A percentile compares a stretch with the other conserved stretches of the same genome.
These are phyloP conservation scores for Fusarium verticillioides DNA, from an alignment of 2,329 filamentous ascomycete genomes.

Conservation along the genomic window DNA sequence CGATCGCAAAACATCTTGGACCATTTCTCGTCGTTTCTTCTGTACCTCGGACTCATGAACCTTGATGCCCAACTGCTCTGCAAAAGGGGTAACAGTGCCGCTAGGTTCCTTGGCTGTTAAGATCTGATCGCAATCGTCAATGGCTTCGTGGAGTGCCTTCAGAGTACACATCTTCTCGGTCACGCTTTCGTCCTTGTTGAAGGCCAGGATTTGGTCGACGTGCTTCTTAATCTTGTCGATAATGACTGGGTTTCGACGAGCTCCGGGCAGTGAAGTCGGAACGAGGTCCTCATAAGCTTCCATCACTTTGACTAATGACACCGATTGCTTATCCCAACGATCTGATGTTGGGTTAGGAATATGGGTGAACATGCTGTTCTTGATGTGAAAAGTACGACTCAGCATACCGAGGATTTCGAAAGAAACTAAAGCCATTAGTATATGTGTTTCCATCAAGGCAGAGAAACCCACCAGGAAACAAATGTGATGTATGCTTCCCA, in stretches of 20 bases:
- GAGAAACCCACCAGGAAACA: slow-evolving; percentile 59
- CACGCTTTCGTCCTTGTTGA: slow-evolving; percentile 37
- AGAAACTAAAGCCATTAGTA: slow-evolving; percentile 54
- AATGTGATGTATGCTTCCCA: slow-evolving; percentile 55
- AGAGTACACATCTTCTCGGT: slow-evolving; percentile 50
- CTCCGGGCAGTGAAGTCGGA: slow-evolving; percentile 24
- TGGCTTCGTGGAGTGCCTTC: slow-evolving; percentile 53
- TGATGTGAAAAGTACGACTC: slow-evolving; percentile 60
- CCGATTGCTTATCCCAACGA: slow-evolving; percentile 63
- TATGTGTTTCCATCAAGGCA: background rate
- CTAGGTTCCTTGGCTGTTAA: slow-evolving; percentile 49
- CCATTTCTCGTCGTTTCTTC: slow-evolving; percentile 48
- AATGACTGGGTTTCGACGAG: slow-evolving; percentile 39
- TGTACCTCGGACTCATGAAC: slow-evolving; percentile 35
- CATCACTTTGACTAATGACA: slow-evolving; percentile 57
- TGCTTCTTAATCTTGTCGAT: slow-evolving; percentile 43
- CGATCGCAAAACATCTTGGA: slow-evolving; percentile 59
- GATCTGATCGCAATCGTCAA: slow-evolving; percentile 57
- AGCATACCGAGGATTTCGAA: slow-evolving; percentile 71
- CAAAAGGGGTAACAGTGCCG: slow-evolving; percentile 11
- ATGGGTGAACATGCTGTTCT: slow-evolving; percentile 61
- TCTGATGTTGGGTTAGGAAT: slow-evolving; percentile 68
- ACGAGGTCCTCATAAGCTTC: slow-evolving; percentile 52
- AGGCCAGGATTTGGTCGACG: slow-evolving; percentile 37
- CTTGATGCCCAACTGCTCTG: slow-evolving; percentile 2